These are phyloP conservation scores for Stentor roeselii DNA, from an alignment of 73 alveolate species.

Conservation along the genomic window DNA sequence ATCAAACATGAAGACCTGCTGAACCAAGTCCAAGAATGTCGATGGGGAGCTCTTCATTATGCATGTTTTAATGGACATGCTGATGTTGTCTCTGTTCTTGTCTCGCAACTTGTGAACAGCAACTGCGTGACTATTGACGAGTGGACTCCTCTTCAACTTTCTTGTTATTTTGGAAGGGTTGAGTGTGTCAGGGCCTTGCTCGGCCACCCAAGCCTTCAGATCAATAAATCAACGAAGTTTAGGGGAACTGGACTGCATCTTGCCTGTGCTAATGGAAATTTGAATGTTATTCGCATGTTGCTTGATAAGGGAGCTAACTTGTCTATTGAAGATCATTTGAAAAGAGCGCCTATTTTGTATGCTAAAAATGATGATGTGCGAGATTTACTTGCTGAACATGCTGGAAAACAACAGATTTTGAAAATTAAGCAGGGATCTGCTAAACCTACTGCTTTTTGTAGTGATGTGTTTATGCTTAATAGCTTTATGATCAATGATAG, in stretches of 20 bases:
- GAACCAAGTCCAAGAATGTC: conserved; percentile 24
- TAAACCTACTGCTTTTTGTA: conserved; percentile 30
- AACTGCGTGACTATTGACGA: conserved; percentile 57
- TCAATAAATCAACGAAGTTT: conserved; percentile 48
- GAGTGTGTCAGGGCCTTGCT: conserved; percentile 53
- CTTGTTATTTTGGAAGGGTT: conserved; percentile 47
- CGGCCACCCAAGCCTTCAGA: conserved; percentile 41
- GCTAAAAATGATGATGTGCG: conserved; percentile 52
- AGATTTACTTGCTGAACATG: conserved; percentile 47
- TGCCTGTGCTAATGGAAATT: conserved; percentile 61
- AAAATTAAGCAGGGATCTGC: background rate
- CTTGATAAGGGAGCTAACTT: conserved; percentile 56
- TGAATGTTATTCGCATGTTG: conserved; percentile 51
- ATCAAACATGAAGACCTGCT: background rate
- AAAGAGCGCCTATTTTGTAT: conserved; percentile 49
- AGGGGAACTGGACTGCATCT: conserved; percentile 67
- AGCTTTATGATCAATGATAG: background rate
- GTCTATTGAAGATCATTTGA: conserved; percentile 39
- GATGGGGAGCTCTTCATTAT: conserved; percentile 30
- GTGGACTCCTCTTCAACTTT: conserved; percentile 60
- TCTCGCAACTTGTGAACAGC: conserved; percentile 35
- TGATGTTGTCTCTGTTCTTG: background rate
- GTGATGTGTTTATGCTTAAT: conserved; percentile 21
- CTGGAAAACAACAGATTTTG: conserved; percentile 29
- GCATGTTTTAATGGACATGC: conserved; percentile 27